A percentile compares a stretch with the other conserved stretches of the same genome.
Conservation (phyloP, 228 moss, liverwort and hornwort species). For the Sphagnum fallax region DNA sequence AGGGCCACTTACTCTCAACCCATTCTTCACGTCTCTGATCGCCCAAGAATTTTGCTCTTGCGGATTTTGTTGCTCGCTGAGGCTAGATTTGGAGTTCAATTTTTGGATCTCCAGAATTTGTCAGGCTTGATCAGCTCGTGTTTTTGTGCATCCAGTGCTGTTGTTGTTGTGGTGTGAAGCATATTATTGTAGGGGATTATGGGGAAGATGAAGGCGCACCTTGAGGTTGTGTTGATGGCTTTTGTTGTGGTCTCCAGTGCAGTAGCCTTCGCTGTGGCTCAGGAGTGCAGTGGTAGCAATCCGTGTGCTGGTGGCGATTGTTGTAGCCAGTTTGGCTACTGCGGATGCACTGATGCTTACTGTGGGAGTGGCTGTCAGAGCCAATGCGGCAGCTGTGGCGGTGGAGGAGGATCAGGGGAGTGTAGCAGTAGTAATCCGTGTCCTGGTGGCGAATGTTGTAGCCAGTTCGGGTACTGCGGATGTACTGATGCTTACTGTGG, state of each 20-base stretch:
- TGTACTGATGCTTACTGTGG: constrained; percentile 24
- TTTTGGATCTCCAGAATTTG: no score
- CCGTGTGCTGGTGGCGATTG: constrained; percentile 25
- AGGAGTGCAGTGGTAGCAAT: constrained; percentile 10
- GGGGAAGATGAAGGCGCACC: no score
- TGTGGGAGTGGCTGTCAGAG: constrained; percentile 34
- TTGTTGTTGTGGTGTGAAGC: no score
- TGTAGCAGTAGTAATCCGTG: constrained; percentile 16
- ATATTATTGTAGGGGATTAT: no score
- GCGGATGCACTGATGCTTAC: constrained; percentile 22
- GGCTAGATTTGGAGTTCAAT: no score
- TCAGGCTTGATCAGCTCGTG: no score
- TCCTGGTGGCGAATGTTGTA: constrained; percentile 33
- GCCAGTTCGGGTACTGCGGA: constrained; percentile 42
- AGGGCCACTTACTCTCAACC: no score
- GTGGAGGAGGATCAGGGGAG: constrained; percentile 9
- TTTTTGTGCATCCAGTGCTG: no score
- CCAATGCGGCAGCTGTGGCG: constrained; percentile 10
- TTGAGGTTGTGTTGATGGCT: no score
- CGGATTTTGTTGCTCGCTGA: no score
- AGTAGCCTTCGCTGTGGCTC: constrained; percentile 6
- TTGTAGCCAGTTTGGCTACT: constrained; percentile 45
- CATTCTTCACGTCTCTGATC: no score
- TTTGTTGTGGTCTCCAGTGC: neutral
- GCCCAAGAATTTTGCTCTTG: no score